Base-by-base conservation (phyloP, 2,329 filamentous ascomycete genomes). In the Ophiostoma piceae region DNA sequence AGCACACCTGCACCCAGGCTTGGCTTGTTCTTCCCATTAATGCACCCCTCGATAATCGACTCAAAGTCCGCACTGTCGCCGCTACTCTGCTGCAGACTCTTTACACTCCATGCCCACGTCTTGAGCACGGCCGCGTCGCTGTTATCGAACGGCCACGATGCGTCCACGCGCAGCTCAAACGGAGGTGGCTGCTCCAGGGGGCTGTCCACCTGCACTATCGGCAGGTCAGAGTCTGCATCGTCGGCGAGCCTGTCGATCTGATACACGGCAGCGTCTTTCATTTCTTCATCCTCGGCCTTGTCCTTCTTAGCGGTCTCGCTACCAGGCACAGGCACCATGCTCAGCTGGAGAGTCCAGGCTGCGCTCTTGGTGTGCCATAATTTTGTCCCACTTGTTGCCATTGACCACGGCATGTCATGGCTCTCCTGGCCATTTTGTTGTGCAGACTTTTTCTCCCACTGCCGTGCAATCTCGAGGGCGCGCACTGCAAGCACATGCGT, bases 401-500 rank as follows among this genome's bases (percentile, higher is more conserved):
- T 77, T 73, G 22, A 73, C 75, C 71, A 81, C 76, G 11, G 76
- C 16, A 67, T 67, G 32, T 62, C 71, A 39, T 37, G 4, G 68
- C n/a, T 37, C 66, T 66, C 70, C 41, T 54, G 67, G 41, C 16
- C 47, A 9, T 54, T 26, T 8, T 5, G 68, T 43, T 54, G 68
- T 19, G n/a, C 64, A 4, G 66, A 29, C 29, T 64, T 8, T 8
- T 67, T 66, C 12, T 69, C 70, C 67, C 67, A 64, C 37, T 2
- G 71, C 3, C 41, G 67, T 2, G 72, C 72, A 39, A 81, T 74
- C 66, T 77, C 76, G 69, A 78, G 72, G 7, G 74, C 73, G 1
- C 72, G 77, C 11, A 79, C 75, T 0, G 80, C 76, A 2, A 85
- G 76, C 60, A 78, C 77, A 64, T 80, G 82, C 32, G 79, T 74